Evolutionary conservation across 208 protist genomes (phyloP), one percentile per base, ranked within the genome.

Genomic region (Trypanosoma cruzi): DNA sequence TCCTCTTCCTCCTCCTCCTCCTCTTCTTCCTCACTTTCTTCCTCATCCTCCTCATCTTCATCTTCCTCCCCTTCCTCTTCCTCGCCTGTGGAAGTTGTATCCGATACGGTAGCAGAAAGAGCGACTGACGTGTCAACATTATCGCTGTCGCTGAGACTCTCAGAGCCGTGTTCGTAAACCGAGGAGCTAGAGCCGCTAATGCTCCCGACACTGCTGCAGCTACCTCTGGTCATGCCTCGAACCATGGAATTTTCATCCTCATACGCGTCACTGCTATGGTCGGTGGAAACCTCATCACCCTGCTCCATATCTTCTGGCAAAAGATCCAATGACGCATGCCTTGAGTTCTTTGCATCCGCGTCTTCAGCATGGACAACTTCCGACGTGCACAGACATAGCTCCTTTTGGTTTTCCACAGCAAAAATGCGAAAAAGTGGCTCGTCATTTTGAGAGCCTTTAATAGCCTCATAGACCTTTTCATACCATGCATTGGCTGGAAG

Each of bases 21-120:
- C 1, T 74, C 69, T 28, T 63, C 69, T 42, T 66, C 57, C 13
- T 53, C 29, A 44, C 50, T 58, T 24, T 68, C 69, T 10, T 63
- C 53, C 22, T 63, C 69, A 0, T 66, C 59, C 7, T 58, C 59
- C 4, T 73, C 68, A 28, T 64, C 44, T 5, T 52, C 24, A 13
- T 61, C 68, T 13, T 66, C 37, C 10, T 64, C 59, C 24, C 66
- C 57, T 18, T 64, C 56, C 6, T 71, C 66, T 22, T 53, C 53
- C 13, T 55, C 28, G 13, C 34, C 22, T 36, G 22, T 36, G 14
- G 28, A 40, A 22, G 61, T 67, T 1, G 40, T 11, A 13, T 66
- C 57, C 3, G 68, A 58, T 2, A 8, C 32, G 42, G 46, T 34
- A n/a, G 16, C 49, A 56, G 49, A 42, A 28, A 34, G 34, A 4